Evolutionary conservation across 2,329 filamentous ascomycete genomes (phyloP), one percentile per base, ranked within the genome.

Genomic region (Phymatotrichopsis omnivora): DNA sequence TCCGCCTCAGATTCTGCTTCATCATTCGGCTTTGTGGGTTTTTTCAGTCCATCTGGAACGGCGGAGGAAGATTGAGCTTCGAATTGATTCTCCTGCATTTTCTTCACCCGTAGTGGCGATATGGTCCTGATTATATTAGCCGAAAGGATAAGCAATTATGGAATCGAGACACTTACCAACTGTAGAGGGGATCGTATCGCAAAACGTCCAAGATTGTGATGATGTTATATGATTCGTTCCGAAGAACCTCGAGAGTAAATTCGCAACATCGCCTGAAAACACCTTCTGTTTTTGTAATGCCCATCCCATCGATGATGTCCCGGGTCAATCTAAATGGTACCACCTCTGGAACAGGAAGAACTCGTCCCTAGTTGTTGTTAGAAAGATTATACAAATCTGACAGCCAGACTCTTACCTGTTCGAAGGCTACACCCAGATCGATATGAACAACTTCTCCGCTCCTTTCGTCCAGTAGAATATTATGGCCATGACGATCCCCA

Each of bases 191-290:
- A 69, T 99, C 91, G 64, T 95, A 96, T n/a, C 93, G 82, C 48
- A 99, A 69, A 17, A 98, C 93, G 60, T 98, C 93, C 16, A 99
- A 76, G 42, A 98, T 86, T 0, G 91, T 96, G 87, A 95, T 96
- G 67, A 99, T 98, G 33, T 82, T 87, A 62, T 94, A 93, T 10
- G 84, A 84, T 62, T 98, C 91, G 58, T 93, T 83, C n/a, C 91
- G 80, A 27, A 99, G 69, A 2, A 93, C 87, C 52, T 95, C 86
- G 24, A 99, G 75, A 0, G 87, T 96, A 62, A 96, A 96, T 62
- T 99, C 93, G 63, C 91, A 98, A 65, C 89, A 96, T n/a, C 93
- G 78, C 6, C 91, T 77, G 68, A 96, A 98, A 0, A 96, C 86
- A 3, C 91, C 91, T 63, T 99, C 93, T 0, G 87, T 93, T 58